Base-by-base conservation (phyloP, 2,329 filamentous ascomycete genomes). In the Claviceps capensis region DNA sequence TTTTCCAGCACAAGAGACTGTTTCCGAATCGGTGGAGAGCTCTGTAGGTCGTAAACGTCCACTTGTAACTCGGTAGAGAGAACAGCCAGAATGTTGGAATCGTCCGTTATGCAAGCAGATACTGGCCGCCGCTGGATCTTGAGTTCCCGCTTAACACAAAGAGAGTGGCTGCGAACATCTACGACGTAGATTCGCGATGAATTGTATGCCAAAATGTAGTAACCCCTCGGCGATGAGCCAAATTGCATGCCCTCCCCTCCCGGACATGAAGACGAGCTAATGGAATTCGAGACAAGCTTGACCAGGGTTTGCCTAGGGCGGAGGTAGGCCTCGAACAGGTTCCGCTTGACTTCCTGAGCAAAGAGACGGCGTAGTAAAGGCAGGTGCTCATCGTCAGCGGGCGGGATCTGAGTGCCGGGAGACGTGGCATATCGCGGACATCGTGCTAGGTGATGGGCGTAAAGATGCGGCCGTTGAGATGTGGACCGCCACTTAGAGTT, bases 191-290 rank as follows among this genome's bases (percentile, higher is more conserved):
- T 86, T 53, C 88, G 77, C 13, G 88, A 90, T 40, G 88, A 94
- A 66, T 88, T 94, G 65, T 89, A 86, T 49, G 86, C 88, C 42
- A 94, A 76, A 34, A 94, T 69, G 59, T 83, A 79, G 58, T 84
- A 81, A 2, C 87, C 88, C 51, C 77, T 80, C 5, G 86, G 81
- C 2, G 88, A 94, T 54, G 88, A 80, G 56, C 79, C 82, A 65
- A 94, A 95, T 51, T 88, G 85, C 70, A 95, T 87, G 46, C 87
- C 87, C 65, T 95, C 88, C 36, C 87, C 86, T 37, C 85, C 85
- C 1, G 88, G 88, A 55, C 84, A 85, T 22, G 88, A 88, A 1
- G 86, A 88, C 1, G 87, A 90, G 63, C 86, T 91, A 58, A 87
- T 87, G 5, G 86, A 89, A 48, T 84, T 88, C 40, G 87, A 93